A percentile compares a stretch with the other conserved stretches of the same genome.
Evolutionary conservation across 176 grass and related monocot genomes (phyloP).

Genomic region (Alloteropsis semialata): DNA sequence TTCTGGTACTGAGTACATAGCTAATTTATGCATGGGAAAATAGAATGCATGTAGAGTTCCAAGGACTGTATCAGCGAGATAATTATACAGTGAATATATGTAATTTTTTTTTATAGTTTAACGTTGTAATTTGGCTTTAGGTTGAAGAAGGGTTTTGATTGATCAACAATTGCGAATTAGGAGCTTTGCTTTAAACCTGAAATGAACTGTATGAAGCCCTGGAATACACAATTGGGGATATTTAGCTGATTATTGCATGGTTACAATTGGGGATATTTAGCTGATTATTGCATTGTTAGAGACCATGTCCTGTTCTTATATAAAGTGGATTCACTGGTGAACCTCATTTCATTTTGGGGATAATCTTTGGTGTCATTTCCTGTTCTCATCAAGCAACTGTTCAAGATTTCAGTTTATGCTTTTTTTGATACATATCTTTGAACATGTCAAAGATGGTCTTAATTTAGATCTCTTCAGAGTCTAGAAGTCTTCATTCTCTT

Average conservation of each 20-base stretch:
- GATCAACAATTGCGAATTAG: background rate
- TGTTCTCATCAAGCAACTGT: background rate
- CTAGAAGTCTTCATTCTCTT: background rate
- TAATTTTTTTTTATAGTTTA: background rate
- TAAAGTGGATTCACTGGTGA: background rate
- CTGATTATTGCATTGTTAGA: background rate
- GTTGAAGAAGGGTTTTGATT: constrained; percentile 8
- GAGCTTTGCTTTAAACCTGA: constrained; percentile 15
- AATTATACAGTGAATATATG: background rate
- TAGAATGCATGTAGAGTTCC: background rate
- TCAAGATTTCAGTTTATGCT: background rate
- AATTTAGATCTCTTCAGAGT: constrained; percentile 17
- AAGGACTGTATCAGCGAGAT: background rate
- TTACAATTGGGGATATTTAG: background rate
- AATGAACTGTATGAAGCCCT: background rate
- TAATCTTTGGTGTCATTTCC: background rate
- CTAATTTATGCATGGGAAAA: background rate
- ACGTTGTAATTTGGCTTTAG: background rate
- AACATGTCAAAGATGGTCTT: background rate
- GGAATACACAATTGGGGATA: background rate
- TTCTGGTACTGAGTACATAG: background rate
- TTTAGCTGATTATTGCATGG: background rate
- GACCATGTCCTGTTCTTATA: background rate
- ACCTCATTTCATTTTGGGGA: constrained; percentile 12
- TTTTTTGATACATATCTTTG: constrained; percentile 5